A percentile compares a stretch with the other conserved stretches of the same genome.
phyloP scores from a whole-genome alignment of 140 eudicot genomes.

The Ambrosia hybrid region DNA sequence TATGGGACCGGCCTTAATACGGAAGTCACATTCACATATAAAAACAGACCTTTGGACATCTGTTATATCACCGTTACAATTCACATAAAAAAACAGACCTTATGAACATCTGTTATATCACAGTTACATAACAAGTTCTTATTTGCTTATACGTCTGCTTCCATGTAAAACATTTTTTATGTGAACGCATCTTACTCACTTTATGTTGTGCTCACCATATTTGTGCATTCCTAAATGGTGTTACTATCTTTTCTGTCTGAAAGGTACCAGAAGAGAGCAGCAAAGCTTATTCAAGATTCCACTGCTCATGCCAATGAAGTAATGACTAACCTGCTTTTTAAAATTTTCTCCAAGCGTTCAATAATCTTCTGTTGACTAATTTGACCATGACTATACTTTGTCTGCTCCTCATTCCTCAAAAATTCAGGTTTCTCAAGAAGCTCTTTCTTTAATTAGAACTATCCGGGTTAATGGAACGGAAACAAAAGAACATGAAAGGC shows the following conservation, averaged over 20 bases:
- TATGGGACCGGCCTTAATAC: background rate
- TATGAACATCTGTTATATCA: background rate
- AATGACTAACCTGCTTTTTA: slow-evolving; percentile 21
- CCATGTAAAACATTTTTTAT: background rate
- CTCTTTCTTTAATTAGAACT: slow-evolving; percentile 54
- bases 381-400: slow-evolving; percentile 1
- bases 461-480: slow-evolving; percentile 66
- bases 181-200: background rate
- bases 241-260: slow-evolving; percentile 24
- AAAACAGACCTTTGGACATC: too few species aligned
- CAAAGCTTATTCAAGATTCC: slow-evolving; percentile 59
- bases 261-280: slow-evolving; percentile 80
- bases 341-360: slow-evolving; percentile 8
- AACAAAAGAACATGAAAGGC: slow-evolving; percentile 61
- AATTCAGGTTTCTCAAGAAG: slow-evolving; percentile 61
- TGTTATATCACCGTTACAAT: too few species aligned
- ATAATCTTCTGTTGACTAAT: slow-evolving; percentile 9
- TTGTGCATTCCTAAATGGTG: background rate
- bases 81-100: background rate
- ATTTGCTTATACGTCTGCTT: slow-evolving; percentile 8
- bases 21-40: background rate
- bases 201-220: background rate
- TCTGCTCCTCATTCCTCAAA: background rate
- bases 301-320: slow-evolving; percentile 71
- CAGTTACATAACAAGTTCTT: background rate